phyloP scores from a whole-genome alignment of 257 asterid genomes.

The Solanum virginianum region DNA sequence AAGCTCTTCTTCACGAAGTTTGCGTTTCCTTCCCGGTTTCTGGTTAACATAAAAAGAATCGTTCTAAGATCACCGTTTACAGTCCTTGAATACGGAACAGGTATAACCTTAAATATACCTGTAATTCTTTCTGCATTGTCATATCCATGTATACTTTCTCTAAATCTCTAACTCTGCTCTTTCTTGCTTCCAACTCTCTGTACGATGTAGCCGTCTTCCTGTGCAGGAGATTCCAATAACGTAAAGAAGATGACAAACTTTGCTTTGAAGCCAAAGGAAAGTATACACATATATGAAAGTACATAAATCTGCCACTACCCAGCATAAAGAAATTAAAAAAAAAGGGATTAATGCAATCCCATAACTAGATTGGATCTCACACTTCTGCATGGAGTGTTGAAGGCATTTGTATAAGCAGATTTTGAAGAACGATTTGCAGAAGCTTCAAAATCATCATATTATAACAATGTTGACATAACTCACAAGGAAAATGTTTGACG shows the following conservation, averaged over 20 bases:
- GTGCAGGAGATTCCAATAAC: background rate
- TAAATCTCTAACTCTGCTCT: constrained; percentile 47
- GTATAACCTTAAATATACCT: constrained; percentile 22
- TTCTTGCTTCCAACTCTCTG: constrained; percentile 66
- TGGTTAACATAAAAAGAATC: constrained; percentile 9
- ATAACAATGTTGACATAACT: background rate
- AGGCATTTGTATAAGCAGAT: background rate
- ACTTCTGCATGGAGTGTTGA: background rate
- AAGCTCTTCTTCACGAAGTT: constrained; percentile 75
- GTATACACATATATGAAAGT: background rate
- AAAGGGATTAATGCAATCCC: background rate
- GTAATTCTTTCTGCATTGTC: constrained; percentile 81
- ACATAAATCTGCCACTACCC: background rate
- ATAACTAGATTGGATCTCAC: background rate
- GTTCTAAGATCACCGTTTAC: background rate
- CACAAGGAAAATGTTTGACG: background rate
- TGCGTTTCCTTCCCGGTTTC: constrained; percentile 82
- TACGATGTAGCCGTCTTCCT: constrained; percentile 60
- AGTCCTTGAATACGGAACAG: background rate
- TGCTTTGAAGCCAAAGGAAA: background rate
- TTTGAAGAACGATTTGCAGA: background rate
- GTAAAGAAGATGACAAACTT: background rate
- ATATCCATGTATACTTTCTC: constrained; percentile 68
- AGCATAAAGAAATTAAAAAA: background rate
- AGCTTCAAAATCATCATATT: background rate